Base-by-base conservation (phyloP, 768 basidiomycete genomes). In the Suillus subalutaceus region DNA sequence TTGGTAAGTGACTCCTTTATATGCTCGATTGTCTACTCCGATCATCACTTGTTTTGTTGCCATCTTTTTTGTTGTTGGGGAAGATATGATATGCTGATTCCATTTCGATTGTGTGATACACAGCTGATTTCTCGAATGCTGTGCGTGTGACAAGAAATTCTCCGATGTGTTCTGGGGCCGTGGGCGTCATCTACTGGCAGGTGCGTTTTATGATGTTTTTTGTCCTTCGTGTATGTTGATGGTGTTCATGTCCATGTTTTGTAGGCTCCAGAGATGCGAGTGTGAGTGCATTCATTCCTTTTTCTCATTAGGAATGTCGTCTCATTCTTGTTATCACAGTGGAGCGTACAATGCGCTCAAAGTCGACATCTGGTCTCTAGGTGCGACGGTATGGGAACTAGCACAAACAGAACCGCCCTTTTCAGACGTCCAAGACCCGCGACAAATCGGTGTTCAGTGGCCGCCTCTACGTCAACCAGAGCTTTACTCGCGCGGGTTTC, bases 341-440 rank as follows among this genome's bases (percentile, higher is more conserved):
- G 88, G 89, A 13, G 80, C 88, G 0, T 93, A 94, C 71, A 82
- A 94, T 70, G 85, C 88, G 1, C 82, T 92, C 52, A 89, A 89
- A 73, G 86, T 92, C 56, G 92, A 94, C 66, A 81, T 90, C 0
- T 94, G 91, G 91, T 92, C 91, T 0, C 79, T 93, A 7, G 92
- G 92, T 2, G 92, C 92, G 0, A 94, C 92, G 0, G 83, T 91
- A 0, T 93, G 92, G 92, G 92, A 94, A 72, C 83, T 91, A 77
- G 90, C 90, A 1, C 85, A 94, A 72, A 85, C 88, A 7, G 81
- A 85, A 62, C 92, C 92, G 6, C 92, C 92, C 0, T 94, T 93
- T 72, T 81, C 84, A 4, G 83, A 86, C 64, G 79, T 84, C 0
- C 83, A 86, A 62, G 82, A 86, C 65, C 65, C 78, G 6, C 70